phyloP scores from a whole-genome alignment of 2,329 filamentous ascomycete species.

The Diaporthe citriasiana region DNA sequence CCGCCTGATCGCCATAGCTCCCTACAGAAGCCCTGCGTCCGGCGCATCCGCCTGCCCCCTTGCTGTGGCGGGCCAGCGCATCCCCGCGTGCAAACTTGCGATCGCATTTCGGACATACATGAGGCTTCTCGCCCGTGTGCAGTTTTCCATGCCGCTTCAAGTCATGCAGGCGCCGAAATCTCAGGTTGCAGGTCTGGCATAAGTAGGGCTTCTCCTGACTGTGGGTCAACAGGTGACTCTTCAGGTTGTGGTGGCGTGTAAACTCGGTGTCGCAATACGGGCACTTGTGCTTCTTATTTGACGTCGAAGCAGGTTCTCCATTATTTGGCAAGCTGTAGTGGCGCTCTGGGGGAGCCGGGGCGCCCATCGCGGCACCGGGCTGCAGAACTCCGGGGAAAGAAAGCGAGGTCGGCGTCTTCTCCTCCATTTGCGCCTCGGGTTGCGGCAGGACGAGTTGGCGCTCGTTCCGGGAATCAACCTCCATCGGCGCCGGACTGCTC shows the following conservation, averaged over 20 bases:
- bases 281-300: constrained; percentile 92
- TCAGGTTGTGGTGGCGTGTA: constrained; percentile 96
- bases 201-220: constrained; percentile 98
- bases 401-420: constrained; percentile 64
- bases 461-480: constrained; percentile 62
- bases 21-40: constrained; percentile 89
- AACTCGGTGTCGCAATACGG: constrained; percentile 97
- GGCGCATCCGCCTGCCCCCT: constrained; percentile 95
- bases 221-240: constrained; percentile 96
- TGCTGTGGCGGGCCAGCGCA: constrained; percentile 93
- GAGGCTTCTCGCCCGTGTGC: constrained; percentile 95
- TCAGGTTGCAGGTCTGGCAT: constrained; percentile 91
- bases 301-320: constrained; percentile 72
- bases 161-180: constrained; percentile 93
- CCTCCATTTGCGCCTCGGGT: constrained; percentile 64
- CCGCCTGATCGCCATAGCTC: constrained; percentile 84
- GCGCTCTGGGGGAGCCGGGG: constrained; percentile 59
- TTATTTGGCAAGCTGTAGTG: constrained; percentile 69
- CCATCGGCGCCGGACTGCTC: constrained; percentile 68
- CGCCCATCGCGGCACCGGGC: constrained; percentile 57
- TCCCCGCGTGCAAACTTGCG: constrained; percentile 96
- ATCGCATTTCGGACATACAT: constrained; percentile 95
- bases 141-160: constrained; percentile 96
- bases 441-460: constrained; percentile 54
- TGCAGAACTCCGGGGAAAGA: constrained; percentile 69